phyloP scores from a whole-genome alignment of 1,284 basidiomycete species.

The Puccinia triticina region DNA sequence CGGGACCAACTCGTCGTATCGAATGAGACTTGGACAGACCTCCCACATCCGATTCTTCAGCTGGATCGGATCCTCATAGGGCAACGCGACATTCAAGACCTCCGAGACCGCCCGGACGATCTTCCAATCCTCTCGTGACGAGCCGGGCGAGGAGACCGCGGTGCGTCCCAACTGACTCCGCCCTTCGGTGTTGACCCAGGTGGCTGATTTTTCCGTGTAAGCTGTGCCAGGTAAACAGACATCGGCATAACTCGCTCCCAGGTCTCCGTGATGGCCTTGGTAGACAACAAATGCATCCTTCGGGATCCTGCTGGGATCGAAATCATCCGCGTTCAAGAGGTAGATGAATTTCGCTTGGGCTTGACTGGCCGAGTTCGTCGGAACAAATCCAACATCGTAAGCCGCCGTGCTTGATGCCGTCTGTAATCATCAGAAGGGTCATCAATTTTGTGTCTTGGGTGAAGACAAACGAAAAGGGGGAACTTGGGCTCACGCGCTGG shows the following conservation, averaged over 20 bases:
- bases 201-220: slow-evolving; percentile 92
- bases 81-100: slow-evolving; percentile 74
- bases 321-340: slow-evolving; percentile 92
- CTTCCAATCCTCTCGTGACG: slow-evolving; percentile 98
- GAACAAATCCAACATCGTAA: slow-evolving; percentile 90
- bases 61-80: slow-evolving; percentile 86
- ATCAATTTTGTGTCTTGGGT: background rate
- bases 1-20: slow-evolving; percentile 82
- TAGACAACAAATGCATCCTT: slow-evolving; percentile 95
- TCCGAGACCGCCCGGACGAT: slow-evolving; percentile 95
- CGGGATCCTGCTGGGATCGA: slow-evolving; percentile 87
- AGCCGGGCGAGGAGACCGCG: slow-evolving; percentile 92
- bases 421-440: slow-evolving; percentile 62
- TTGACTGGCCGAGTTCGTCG: slow-evolving; percentile 74
- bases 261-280: slow-evolving; percentile 97
- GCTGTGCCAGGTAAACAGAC: slow-evolving; percentile 90
- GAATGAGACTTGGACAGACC: slow-evolving; percentile 84
- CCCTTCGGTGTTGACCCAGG: slow-evolving; percentile 98
- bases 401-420: slow-evolving; percentile 89
- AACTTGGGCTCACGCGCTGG: slow-evolving; percentile 72
- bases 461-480: background rate
- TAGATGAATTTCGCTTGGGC: slow-evolving; percentile 93
- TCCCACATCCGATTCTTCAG: slow-evolving; percentile 96
- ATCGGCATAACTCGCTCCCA: slow-evolving; percentile 93
- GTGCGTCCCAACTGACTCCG: slow-evolving; percentile 86